phyloP scores from a whole-genome alignment of 768 basidiomycete genomes.

The Suillus weaverae region DNA sequence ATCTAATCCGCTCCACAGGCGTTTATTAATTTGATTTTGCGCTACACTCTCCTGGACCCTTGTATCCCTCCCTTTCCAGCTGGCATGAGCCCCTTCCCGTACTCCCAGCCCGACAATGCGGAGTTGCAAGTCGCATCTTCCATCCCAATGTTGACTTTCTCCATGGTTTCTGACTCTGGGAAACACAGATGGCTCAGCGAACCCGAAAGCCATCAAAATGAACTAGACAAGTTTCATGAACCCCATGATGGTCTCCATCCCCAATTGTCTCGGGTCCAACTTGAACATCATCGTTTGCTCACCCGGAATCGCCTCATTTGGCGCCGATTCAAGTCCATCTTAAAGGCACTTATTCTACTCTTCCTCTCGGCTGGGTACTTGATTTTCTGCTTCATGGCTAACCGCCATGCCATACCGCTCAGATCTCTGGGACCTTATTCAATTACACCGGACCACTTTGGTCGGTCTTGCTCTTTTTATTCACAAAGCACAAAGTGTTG shows the following conservation, averaged over 20 bases:
- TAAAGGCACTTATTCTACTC: constrained; percentile 24
- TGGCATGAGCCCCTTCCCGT: background rate
- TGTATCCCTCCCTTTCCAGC: background rate
- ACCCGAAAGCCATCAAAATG: background rate
- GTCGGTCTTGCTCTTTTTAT: constrained; percentile 11
- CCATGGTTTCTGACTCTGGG: background rate
- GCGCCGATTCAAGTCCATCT: constrained; percentile 8
- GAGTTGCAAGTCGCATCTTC: background rate
- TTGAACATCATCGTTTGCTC: background rate
- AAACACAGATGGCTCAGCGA: background rate
- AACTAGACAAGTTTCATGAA: background rate
- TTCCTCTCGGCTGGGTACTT: constrained; percentile 29
- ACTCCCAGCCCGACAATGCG: background rate
- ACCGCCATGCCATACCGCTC: constrained; percentile 24
- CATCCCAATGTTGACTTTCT: background rate
- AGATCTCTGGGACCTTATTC: constrained; percentile 23
- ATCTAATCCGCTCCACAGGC: too few relatives aligned
- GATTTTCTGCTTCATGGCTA: constrained; percentile 29
- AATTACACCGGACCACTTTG: constrained; percentile 20
- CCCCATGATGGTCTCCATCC: too few relatives aligned
- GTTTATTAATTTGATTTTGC: too few relatives aligned
- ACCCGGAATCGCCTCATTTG: constrained; percentile 8
- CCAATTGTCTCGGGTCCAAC: background rate
- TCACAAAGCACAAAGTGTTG: background rate
- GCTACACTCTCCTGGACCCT: too few relatives aligned